phyloP scores from a whole-genome alignment of 1,284 basidiomycete species.

The Boletus calvinii region DNA sequence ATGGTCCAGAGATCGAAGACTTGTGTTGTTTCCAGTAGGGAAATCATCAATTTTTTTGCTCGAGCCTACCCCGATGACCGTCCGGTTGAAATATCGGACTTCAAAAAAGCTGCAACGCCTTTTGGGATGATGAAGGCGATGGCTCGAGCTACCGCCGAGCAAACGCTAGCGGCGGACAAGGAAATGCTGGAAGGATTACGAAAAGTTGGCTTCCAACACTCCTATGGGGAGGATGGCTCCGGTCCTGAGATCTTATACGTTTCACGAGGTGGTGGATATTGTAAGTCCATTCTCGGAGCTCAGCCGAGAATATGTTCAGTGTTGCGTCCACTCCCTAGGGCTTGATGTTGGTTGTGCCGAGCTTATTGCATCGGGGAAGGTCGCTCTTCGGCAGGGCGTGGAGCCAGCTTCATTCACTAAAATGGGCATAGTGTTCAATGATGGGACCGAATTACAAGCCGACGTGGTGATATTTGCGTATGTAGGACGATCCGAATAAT shows the following conservation, averaged over 20 bases:
- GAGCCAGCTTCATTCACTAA: conserved; percentile 7
- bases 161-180: conserved; percentile 2
- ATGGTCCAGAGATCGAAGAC: conserved; percentile 13
- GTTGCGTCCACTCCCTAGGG: not conserved
- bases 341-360: conserved; percentile 12
- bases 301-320: not conserved
- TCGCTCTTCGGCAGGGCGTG: conserved; percentile 3
- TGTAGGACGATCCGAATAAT: not conserved
- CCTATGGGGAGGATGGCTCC: conserved; percentile 1
- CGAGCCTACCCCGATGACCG: conserved; percentile 1
- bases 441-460: conserved; percentile 4
- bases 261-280: conserved; percentile 10
- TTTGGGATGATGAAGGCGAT: conserved; percentile 3
- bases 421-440: conserved; percentile 2
- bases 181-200: conserved; percentile 8
- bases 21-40: conserved; percentile 5
- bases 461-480: conserved; percentile 12
- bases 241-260: conserved; percentile 4
- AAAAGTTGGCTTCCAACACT: conserved; percentile 4
- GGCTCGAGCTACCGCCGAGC: not conserved
- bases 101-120: conserved; percentile 6
- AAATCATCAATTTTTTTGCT: not conserved
- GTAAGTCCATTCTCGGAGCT: not conserved
- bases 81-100: conserved; percentile 9
- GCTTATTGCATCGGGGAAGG: conserved; percentile 8